Base-by-base conservation (phyloP, 352 stramenopile species). In the Aphanomyces stellatus region DNA sequence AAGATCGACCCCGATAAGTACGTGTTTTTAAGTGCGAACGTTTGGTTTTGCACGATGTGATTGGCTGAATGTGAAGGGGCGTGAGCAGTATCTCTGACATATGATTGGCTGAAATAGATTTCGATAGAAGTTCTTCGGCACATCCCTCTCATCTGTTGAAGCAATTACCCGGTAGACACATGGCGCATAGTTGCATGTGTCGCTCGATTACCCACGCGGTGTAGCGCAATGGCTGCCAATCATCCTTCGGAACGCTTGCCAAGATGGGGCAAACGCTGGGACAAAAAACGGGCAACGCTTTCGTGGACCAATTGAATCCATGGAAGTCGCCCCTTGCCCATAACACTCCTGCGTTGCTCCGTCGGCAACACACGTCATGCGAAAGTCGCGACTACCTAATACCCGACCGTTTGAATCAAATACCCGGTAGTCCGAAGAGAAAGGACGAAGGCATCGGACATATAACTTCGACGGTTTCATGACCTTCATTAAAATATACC, bases 1-100 rank as follows among this genome's bases (percentile, higher is more conserved):
- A 67, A 65, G 30, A 67, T 30, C 34, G 15, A 33, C 30, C 33
- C 60, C 5, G 7, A 15, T 40, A 67, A 59, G 60, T 67, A 31
- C 60, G 60, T 19, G 28, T n/a, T 48, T 25, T 51, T 37, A 28
- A 33, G n/a, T 56, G 24, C 31, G 28, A 33, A 15, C n/a, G 49
- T 17, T 46, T 19, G n/a, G n/a, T 46, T 46, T 46, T 33, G 49
- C 13, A 13, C 49, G 7, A 35, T 1, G 19, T 57, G 13, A 51
- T 51, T 51, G 42, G 42, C 19, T 51, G 25, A 25, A 51, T 27
- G 25, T 8, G 19, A 17, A 25, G 25, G 7, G 19, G 8, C 25
- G 8, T 8, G 6, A 27, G n/a, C 25, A 24, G 7, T 51, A 5
- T 27, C 8, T 7, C 6, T 22, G 25, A 13, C n/a, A 7, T 51